Base-by-base conservation (phyloP, 2,329 filamentous ascomycete genomes). In the Exophiala bonariae region DNA sequence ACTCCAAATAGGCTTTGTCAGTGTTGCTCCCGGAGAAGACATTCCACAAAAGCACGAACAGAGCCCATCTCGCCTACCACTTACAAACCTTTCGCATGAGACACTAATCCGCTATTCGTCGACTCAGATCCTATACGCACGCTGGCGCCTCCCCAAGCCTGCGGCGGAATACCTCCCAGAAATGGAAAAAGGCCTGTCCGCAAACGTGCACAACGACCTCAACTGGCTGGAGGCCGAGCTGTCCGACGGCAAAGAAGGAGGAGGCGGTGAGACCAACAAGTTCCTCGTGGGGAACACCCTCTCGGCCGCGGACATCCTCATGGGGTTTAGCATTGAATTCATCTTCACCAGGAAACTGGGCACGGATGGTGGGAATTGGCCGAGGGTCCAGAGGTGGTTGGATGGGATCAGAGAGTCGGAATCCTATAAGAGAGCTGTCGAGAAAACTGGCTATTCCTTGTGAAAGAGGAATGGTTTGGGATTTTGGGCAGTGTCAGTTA, bases 271-370 rank as follows among this genome's bases (percentile, higher is more conserved):
- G n/a, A 48, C 47, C 2, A 66, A 64, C 2, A 61, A 60, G 40
- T 76, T 72, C 41, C 36, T 77, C 17, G 62, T 69, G 8, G 73
- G 73, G 1, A 65, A 72, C 10, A 46, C 62, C 3, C 57, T 73
- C 4, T 72, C 67, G 1, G 68, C 65, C 5, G 73, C 71, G 28
- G 73, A 76, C 60, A 65, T 67, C 33, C 71, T 73, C 67, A 71
- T 75, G 67, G 61, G 66, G 4, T 74, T 75, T 38, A 66, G 61
- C 3, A 59, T 65, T 4, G 56, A 65, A 0, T 73, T 73, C 48
- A 70, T 75, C 22, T 49, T 74, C 39, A 45, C 32, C 16, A 38
- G 53, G 34, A 48, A 39, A 9, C 37, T 60, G 36, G 53, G 47
- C 16, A 49, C 45, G 7, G 30, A 44, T 20, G 33, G 23, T 11